Base-by-base conservation (phyloP, 257 asterid species). In the Solanum clarkiae region DNA sequence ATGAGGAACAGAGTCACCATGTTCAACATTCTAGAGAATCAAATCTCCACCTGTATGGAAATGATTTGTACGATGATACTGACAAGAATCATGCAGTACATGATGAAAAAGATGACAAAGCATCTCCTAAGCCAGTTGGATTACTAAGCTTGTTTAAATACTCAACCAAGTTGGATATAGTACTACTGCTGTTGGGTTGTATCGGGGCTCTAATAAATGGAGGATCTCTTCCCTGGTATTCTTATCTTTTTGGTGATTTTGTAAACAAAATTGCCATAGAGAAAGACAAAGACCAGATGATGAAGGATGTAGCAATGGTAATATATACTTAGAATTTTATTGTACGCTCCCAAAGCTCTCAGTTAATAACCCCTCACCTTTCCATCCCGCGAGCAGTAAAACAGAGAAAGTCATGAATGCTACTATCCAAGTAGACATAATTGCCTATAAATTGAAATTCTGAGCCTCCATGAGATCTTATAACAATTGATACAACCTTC, bases 221-320 rank as follows among this genome's bases (percentile, higher is more conserved):
- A 68, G 98, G 98, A 53, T 93, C 98, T 32, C 96, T 95, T 77
- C 98, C 98, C 87, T 95, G 97, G 97, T 95, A 95, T 86, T 95
- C 98, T 15, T 90, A 40, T 87, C 94, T 94, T 59, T 93, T 95
- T 11, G 98, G 98, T 11, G 69, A 81, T 49, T 91, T 95, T 80
- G 98, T 93, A 7, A 94, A 94, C 88, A 89, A 91, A 81, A 92
- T 95, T 66, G 94, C 95, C 1, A 63, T 81, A 32, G 91, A 88
- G 24, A 45, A 40, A 14, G 91, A 88, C 84, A 88, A 87, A 26
- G 80, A 88, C 22, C 83, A 86, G 90, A 92, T 95, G 96, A 92
- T 94, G 96, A 89, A 88, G 80, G 95, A 94, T 68, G 98, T 95
- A 15, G 91, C 84, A 80, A 89, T 81, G 93, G 98, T 94, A 92